A percentile compares a stretch with the other conserved stretches of the same genome.
These are phyloP conservation scores for Fistulifera pelliculosa DNA, from an alignment of 108 stramenopile genomes.

Conservation along the genomic window DNA sequence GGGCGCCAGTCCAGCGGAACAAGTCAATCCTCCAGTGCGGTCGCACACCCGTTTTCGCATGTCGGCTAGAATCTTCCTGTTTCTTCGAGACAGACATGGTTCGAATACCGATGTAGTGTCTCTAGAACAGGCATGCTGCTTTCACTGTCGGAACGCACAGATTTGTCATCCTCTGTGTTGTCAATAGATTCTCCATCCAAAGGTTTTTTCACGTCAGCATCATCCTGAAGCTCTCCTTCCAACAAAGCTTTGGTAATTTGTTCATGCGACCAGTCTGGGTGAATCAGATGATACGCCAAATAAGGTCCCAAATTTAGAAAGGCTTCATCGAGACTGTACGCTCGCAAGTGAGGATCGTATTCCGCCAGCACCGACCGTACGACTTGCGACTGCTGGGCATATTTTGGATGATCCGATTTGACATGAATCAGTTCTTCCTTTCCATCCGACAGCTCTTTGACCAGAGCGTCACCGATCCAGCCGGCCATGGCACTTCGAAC, in stretches of 20 bases:
- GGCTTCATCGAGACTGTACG: conserved; percentile 89
- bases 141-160: conserved; percentile 2
- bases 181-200: not conserved
- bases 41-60: conserved; percentile 61
- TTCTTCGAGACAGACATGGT: conserved; percentile 11
- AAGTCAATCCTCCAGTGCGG: conserved; percentile 77
- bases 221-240: not conserved
- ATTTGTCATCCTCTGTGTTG: not conserved
- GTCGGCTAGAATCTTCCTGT: conserved; percentile 26
- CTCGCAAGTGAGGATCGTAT: conserved; percentile 78
- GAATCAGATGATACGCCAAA: conserved; percentile 29
- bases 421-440: conserved; percentile 59
- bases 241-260: conserved; percentile 17
- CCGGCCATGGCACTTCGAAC: conserved; percentile 98
- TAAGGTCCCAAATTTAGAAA: conserved; percentile 86
- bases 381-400: conserved; percentile 58
- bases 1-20: conserved; percentile 88
- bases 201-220: no score
- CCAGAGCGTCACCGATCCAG: conserved; percentile 85
- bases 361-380: conserved; percentile 62
- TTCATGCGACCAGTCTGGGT: conserved; percentile 23
- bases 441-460: conserved; percentile 59
- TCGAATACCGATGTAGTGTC: not conserved
- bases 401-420: conserved; percentile 69
- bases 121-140: not conserved